Conservation (phyloP, 2,329 filamentous ascomycete genomes). For the Phoma sp. region DNA sequence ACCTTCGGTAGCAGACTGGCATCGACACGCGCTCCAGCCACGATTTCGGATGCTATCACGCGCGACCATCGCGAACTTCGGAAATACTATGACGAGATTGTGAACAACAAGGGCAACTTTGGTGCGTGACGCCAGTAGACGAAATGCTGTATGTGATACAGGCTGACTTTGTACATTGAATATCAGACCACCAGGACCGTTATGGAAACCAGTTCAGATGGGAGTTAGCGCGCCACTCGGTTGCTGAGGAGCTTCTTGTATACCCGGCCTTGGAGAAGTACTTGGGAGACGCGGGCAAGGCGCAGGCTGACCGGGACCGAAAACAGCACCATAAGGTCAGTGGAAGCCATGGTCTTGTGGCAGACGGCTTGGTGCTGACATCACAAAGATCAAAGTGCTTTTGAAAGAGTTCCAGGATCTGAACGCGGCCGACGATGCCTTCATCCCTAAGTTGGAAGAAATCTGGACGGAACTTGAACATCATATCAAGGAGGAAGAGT, state of each 20-base stretch:
- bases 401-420: conserved; percentile 42
- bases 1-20: neutral
- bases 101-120: conserved; percentile 41
- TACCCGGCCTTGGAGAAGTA: conserved; percentile 49
- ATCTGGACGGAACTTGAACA: conserved; percentile 28
- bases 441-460: conserved; percentile 33
- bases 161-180: too few species aligned
- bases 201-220: conserved; percentile 60
- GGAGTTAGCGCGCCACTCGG: conserved; percentile 59
- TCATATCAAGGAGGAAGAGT: conserved; percentile 43
- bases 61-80: conserved; percentile 52
- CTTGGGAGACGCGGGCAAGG: conserved; percentile 37
- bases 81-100: conserved; percentile 53
- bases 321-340: conserved; percentile 42
- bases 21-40: conserved; percentile 7
- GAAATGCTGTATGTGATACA: too few species aligned
- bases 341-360: neutral
- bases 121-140: conserved; percentile 41
- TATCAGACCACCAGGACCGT: neutral
- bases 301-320: conserved; percentile 42
- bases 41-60: conserved; percentile 49
- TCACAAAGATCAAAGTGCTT: conserved; percentile 34
- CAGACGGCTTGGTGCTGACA: neutral
- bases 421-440: conserved; percentile 28
- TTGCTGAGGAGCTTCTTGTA: conserved; percentile 57